These are phyloP conservation scores for Beta macrorhiza DNA, from an alignment of 179 eudicot species.

Conservation along the genomic window DNA sequence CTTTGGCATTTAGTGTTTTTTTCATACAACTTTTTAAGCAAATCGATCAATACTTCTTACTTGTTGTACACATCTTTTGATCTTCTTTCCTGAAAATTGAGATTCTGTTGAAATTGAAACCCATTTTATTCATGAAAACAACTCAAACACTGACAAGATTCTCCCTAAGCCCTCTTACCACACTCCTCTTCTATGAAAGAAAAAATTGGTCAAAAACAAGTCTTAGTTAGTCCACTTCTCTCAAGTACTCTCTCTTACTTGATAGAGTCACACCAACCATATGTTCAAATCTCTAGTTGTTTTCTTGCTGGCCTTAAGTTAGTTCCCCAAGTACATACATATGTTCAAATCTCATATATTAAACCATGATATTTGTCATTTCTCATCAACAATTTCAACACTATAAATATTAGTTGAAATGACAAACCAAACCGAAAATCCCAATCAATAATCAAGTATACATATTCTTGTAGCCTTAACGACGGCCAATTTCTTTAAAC, in stretches of 20 bases:
- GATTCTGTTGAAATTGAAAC: background rate
- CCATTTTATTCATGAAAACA: no score
- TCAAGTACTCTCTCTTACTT: background rate
- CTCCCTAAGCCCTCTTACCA: no score
- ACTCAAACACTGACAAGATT: no score
- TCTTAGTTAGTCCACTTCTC: background rate
- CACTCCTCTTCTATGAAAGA: no score
- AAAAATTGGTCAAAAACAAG: background rate
- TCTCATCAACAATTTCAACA: background rate
- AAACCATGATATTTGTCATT: background rate
- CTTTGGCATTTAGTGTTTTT: no score
- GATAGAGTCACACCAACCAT: background rate
- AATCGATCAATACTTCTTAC: background rate
- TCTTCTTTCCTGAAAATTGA: background rate
- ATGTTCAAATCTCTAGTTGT: background rate
- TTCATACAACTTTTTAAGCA: background rate
- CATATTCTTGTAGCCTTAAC: no score
- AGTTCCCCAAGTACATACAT: no score
- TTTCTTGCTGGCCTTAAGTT: background rate
- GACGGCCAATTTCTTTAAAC: no score
- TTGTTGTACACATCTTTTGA: conserved; percentile 11
- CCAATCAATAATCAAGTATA: no score
- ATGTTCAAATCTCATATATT: background rate
- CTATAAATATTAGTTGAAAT: no score
- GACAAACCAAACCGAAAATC: no score